Conservation (phyloP, 306 rosid species). For the Urtica urens region DNA sequence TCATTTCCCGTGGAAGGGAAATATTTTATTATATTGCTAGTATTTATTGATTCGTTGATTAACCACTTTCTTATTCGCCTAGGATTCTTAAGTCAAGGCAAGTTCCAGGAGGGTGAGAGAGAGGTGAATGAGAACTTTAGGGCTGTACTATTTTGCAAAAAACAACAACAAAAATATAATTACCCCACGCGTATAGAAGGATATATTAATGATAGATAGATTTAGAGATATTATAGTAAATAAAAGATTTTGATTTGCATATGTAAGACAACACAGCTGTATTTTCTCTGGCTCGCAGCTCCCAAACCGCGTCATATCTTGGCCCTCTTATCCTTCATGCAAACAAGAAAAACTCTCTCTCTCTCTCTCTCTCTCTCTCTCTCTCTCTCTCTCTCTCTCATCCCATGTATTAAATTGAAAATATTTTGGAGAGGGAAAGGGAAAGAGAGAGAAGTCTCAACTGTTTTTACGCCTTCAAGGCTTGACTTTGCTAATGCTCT, state of each 20-base stretch:
- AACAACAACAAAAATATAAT: slow-evolving; percentile 11
- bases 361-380: slow-evolving; percentile 7
- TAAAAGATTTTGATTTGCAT: slow-evolving; percentile 9
- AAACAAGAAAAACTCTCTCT: slow-evolving; percentile 13
- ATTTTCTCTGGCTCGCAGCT: slow-evolving; percentile 51
- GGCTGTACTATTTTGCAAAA: slow-evolving; percentile 22
- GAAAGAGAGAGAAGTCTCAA: slow-evolving; percentile 13
- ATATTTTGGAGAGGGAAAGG: slow-evolving; percentile 5
- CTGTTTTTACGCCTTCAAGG: slow-evolving; percentile 35
- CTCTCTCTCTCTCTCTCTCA: slow-evolving; percentile 7
- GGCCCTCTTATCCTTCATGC: slow-evolving; percentile 35
- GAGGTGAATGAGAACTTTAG: not conserved
- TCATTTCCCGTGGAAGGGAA: not conserved
- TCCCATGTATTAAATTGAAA: slow-evolving; percentile 2
- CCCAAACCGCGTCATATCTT: slow-evolving; percentile 58
- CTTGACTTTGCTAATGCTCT: slow-evolving; percentile 32
- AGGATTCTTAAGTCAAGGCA: slow-evolving; percentile 42
- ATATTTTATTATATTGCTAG: not conserved
- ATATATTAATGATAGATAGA: slow-evolving; percentile 22
- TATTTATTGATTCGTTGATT: not conserved
- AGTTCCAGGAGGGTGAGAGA: slow-evolving; percentile 41
- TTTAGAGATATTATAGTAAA: not conserved
- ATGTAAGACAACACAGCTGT: slow-evolving; percentile 53
- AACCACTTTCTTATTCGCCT: too few species aligned
- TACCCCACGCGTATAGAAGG: slow-evolving; percentile 3